These are phyloP conservation scores for Selaginella moellendorffii DNA, from an alignment of 75 land plant species.

Conservation along the genomic window DNA sequence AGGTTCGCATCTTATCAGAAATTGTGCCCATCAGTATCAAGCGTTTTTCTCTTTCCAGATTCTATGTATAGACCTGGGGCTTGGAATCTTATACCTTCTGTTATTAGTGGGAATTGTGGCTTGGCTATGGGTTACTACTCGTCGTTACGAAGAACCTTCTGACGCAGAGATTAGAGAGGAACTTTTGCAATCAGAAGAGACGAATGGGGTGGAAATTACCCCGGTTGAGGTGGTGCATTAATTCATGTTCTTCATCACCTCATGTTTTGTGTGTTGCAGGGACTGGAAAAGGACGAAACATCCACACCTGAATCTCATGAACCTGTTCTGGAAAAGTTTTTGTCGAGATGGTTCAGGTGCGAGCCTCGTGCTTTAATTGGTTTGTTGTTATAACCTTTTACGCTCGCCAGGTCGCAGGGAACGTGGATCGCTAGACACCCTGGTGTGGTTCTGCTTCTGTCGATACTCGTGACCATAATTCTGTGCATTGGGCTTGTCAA, in stretches of 20 bases:
- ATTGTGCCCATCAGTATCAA: no score
- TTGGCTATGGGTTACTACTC: conserved; percentile 35
- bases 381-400: conserved; percentile 4
- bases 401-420: conserved; percentile 82
- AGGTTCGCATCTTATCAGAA: conserved; percentile 25
- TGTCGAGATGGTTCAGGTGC: conserved; percentile 33
- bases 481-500: conserved; percentile 62
- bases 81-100: conserved; percentile 45
- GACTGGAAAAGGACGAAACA: neutral
- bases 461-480: conserved; percentile 39
- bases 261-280: neutral
- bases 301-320: neutral
- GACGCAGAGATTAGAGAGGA: neutral
- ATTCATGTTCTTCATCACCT: neutral
- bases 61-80: conserved; percentile 54
- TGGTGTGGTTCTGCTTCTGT: conserved; percentile 35
- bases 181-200: neutral
- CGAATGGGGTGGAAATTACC: neutral
- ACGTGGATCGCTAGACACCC: conserved; percentile 66
- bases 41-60: conserved; percentile 38
- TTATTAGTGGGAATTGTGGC: conserved; percentile 44
- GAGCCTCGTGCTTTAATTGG: neutral
- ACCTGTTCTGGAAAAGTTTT: neutral
- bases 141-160: neutral
- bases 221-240: neutral